phyloP scores from a whole-genome alignment of 768 basidiomycete species.

The Cyathus striatus region DNA sequence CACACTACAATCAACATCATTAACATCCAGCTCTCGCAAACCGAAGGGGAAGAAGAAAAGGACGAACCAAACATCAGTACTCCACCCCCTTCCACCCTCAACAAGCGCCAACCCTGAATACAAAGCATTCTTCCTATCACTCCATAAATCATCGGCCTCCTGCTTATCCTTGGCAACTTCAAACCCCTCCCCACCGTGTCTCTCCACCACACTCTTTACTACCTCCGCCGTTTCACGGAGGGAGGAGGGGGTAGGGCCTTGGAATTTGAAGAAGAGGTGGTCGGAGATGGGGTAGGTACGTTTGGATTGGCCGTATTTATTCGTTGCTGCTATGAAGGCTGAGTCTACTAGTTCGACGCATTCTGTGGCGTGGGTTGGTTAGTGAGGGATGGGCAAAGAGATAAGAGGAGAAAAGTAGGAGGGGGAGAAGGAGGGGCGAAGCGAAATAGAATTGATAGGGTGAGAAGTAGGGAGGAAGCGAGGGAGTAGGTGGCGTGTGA shows the following conservation, averaged over 20 bases:
- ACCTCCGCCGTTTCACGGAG: conserved; percentile 57
- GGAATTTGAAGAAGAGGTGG: conserved; percentile 84
- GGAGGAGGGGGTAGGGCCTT: conserved; percentile 57
- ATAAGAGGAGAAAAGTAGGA: not conserved
- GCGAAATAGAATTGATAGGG: no score
- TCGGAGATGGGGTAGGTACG: conserved; percentile 60
- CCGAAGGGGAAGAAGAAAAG: not conserved
- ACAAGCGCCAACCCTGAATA: conserved; percentile 51
- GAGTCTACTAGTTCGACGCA: conserved; percentile 83
- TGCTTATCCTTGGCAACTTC: conserved; percentile 55
- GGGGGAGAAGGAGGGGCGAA: not conserved
- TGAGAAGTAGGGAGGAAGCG: no score
- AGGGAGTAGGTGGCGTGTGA: no score
- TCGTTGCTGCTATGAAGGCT: conserved; percentile 58
- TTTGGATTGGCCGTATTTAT: conserved; percentile 46
- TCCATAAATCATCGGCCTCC: conserved; percentile 74
- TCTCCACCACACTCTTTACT: conserved; percentile 51
- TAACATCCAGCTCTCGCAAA: conserved; percentile 42
- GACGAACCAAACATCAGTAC: conserved; percentile 72
- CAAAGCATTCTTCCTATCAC: conserved; percentile 63
- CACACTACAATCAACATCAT: conserved; percentile 28
- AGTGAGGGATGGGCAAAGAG: not conserved
- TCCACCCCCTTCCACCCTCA: conserved; percentile 55
- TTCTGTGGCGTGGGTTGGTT: conserved; percentile 34
- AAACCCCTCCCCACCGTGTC: conserved; percentile 66